Percentiles rank a stretch among this genome's conserved stretches.
Evolutionary conservation across 2,329 filamentous ascomycete species (phyloP).

Genomic region (Sclerotinia glacialis): DNA sequence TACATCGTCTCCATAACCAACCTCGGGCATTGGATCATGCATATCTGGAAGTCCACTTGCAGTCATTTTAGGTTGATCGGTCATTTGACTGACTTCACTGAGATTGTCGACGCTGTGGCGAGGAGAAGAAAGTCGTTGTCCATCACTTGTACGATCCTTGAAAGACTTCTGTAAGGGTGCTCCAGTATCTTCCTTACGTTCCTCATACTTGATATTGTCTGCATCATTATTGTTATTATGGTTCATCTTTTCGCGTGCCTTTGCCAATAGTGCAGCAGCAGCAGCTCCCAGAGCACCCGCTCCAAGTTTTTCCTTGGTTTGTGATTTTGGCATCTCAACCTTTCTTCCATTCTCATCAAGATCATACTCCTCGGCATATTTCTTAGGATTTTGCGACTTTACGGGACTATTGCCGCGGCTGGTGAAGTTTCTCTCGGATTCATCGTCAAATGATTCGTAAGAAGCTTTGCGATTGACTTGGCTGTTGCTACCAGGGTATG

Average conservation of each 20-base stretch:
- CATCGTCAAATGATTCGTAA: slow-evolving; percentile 39
- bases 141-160: slow-evolving; percentile 60
- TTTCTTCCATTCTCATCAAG: slow-evolving; percentile 40
- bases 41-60: slow-evolving; percentile 68
- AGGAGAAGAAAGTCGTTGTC: slow-evolving; percentile 51
- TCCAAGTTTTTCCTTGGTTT: slow-evolving; percentile 34
- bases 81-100: slow-evolving; percentile 42
- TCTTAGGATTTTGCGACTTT: slow-evolving; percentile 40
- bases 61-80: slow-evolving; percentile 55
- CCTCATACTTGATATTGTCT: slow-evolving; percentile 35
- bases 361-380: slow-evolving; percentile 38
- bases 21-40: slow-evolving; percentile 71
- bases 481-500: slow-evolving; percentile 45
- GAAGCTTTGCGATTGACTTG: slow-evolving; percentile 37
- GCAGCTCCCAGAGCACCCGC: slow-evolving; percentile 29
- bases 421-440: slow-evolving; percentile 39
- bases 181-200: slow-evolving; percentile 41
- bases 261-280: slow-evolving; percentile 34
- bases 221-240: slow-evolving; percentile 25
- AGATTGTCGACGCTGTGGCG: slow-evolving; percentile 58
- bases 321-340: slow-evolving; percentile 36
- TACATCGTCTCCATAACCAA: slow-evolving; percentile 61
- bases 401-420: slow-evolving; percentile 45
- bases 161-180: slow-evolving; percentile 62
- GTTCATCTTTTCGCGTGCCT: slow-evolving; percentile 31